Percentiles rank a stretch among this genome's conserved stretches.
Evolutionary conservation across 345 rosid genomes (phyloP).

Genomic region (Melaleuca alternifolia): DNA sequence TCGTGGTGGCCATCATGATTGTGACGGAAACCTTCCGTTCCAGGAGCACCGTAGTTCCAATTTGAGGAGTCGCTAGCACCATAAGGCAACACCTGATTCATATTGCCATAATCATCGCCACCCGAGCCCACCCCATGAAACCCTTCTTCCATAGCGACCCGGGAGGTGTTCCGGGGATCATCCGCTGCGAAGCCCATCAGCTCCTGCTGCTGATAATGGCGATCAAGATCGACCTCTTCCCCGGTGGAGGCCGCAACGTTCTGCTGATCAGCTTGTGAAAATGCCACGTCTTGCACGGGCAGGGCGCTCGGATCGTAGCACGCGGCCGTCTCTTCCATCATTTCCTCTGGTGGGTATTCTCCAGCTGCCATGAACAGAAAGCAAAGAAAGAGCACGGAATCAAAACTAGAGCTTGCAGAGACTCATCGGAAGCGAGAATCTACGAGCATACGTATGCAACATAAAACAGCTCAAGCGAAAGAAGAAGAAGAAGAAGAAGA

Average conservation of each 20-base stretch:
- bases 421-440: background rate
- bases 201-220: background rate
- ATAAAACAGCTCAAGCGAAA: background rate
- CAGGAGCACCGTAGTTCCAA: background rate
- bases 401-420: background rate
- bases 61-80: background rate
- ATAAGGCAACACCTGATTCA: background rate
- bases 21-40: background rate
- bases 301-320: background rate
- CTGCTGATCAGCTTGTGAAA: background rate
- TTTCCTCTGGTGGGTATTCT: background rate
- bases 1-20: background rate
- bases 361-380: background rate
- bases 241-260: background rate
- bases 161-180: background rate
- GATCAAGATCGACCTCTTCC: background rate
- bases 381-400: background rate
- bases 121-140: background rate
- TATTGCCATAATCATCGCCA: background rate
- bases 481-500: background rate
- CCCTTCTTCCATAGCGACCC: background rate
- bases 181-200: background rate
- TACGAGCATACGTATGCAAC: background rate
- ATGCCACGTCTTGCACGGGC: background rate
- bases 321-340: background rate